These are phyloP conservation scores for Cephalotrichum gorgonifer DNA, from an alignment of 2,329 filamentous ascomycete species.

Conservation along the genomic window DNA sequence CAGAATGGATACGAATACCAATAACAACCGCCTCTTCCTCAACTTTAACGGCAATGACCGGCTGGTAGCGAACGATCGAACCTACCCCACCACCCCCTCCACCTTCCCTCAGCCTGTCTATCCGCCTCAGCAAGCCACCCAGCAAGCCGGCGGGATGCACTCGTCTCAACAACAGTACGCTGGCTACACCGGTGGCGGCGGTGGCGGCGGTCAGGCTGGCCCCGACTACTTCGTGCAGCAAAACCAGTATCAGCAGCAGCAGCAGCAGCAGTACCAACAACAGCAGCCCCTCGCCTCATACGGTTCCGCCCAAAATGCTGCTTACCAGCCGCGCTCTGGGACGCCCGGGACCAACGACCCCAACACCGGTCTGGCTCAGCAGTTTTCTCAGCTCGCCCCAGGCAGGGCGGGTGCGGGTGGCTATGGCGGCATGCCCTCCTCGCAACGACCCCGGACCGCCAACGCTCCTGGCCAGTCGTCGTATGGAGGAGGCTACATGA, in stretches of 20 bases:
- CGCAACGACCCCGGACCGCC: slow-evolving; percentile 74
- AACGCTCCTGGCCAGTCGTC: slow-evolving; percentile 55
- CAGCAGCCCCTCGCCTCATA: slow-evolving; percentile 30
- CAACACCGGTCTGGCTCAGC: slow-evolving; percentile 84
- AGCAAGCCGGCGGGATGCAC: slow-evolving; percentile 10
- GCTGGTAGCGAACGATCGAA: slow-evolving; percentile 49
- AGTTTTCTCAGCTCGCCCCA: slow-evolving; percentile 78
- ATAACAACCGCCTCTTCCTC: slow-evolving; percentile 54
- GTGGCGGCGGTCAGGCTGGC: too few species aligned
- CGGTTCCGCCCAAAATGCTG: slow-evolving; percentile 38
- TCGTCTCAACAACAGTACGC: slow-evolving; percentile 25
- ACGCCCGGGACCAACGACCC: slow-evolving; percentile 63
- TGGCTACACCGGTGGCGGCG: too few species aligned
- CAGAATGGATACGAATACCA: slow-evolving; percentile 42
- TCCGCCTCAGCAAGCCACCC: slow-evolving; percentile 31
- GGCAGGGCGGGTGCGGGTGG: slow-evolving; percentile 58
- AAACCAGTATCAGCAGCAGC: slow-evolving; percentile 22
- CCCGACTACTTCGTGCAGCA: slow-evolving; percentile 6
- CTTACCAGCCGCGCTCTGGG: slow-evolving; percentile 42
- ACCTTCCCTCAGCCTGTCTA: slow-evolving; percentile 90
- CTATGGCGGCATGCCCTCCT: slow-evolving; percentile 56
- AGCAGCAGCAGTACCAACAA: slow-evolving; percentile 35
- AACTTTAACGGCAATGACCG: slow-evolving; percentile 60
- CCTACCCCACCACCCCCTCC: slow-evolving; percentile 82
- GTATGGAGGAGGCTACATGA: slow-evolving; percentile 57